A percentile compares a stretch with the other conserved stretches of the same genome.
These are phyloP conservation scores for Eremochloa ophiuroides DNA, from an alignment of 176 grass and related monocot genomes.

Conservation along the genomic window DNA sequence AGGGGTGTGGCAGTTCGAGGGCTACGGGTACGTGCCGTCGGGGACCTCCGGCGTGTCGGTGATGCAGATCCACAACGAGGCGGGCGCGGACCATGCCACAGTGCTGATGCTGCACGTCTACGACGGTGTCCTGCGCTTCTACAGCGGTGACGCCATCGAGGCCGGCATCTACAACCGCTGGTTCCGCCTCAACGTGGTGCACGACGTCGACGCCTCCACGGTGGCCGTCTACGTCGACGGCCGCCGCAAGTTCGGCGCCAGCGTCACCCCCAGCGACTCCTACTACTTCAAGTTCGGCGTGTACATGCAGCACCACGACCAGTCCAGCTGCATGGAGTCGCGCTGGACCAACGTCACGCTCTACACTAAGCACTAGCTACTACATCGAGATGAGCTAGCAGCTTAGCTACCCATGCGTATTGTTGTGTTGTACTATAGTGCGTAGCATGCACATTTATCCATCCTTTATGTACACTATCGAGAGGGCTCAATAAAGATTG, in stretches of 20 bases:
- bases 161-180: constrained; percentile 30
- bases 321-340: constrained; percentile 27
- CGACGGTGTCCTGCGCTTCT: too few relatives aligned
- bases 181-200: constrained; percentile 53
- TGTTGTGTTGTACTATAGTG: not conserved
- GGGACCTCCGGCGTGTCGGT: constrained; percentile 38
- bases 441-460: too few relatives aligned
- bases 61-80: constrained; percentile 40
- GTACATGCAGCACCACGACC: constrained; percentile 29
- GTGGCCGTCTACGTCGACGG: constrained; percentile 31
- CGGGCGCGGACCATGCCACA: not conserved
- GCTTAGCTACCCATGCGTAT: not conserved
- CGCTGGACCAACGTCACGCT: constrained; percentile 24
- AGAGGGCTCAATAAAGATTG: too few relatives aligned
- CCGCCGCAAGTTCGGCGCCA: not conserved
- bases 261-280: not conserved
- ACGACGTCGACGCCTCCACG: constrained; percentile 14
- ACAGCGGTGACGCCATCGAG: not conserved
- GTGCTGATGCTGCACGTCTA: too few relatives aligned
- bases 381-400: too few relatives aligned
- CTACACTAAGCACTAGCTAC: constrained; percentile 19
- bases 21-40: constrained; percentile 23
- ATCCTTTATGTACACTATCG: too few relatives aligned
- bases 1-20: constrained; percentile 57
- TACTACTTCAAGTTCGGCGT: constrained; percentile 37